Evolutionary conservation across 2,329 filamentous ascomycete species (phyloP), one percentile per base, ranked within the genome.

Genomic region (Beauveria australis): DNA sequence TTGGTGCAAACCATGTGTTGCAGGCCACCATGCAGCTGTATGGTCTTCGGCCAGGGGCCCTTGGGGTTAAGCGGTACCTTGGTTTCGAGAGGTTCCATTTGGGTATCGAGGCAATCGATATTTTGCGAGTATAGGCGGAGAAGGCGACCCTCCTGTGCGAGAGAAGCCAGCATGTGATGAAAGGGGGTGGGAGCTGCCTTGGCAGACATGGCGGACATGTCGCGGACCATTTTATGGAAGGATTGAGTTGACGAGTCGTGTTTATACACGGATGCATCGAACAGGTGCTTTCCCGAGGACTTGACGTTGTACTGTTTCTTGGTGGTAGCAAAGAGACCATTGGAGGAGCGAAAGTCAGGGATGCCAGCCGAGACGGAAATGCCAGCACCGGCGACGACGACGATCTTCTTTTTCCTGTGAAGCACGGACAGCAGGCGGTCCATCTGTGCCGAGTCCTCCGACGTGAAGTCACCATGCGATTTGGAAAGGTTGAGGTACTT

Each of bases 1-100:
- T 97, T 97, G 49, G 91, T 91, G 75, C 94, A 99, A 18, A 95
- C 89, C 93, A 97, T 97, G 72, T 96, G 94, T 68, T 92, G 87
- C 41, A 99, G 81, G 19, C 93, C 92, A 43, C 94, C 94, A 68
- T 99, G 94, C 9, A 99, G 81, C 73, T 97, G 94, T 63, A 99
- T 85, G 0, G 94, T 96, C 65, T 86, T 86, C 3, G 94, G 94
- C 94, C 94, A 99, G 18, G 92, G 92, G 0, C 87, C 92, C 71
- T 94, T 96, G 65, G 84, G 66, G 63, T 87, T 88, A 14, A 99
- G 79, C 1, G 94, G 94, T 1, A 96, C 86, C 56, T 83, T 81
- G 0, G 94, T 97, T 28, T 83, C 81, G 9, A 99, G 78, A 3
- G 93, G 92, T 52, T 85, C 78, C 73, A 99, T 82, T 8, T 86